phyloP scores from a whole-genome alignment of 1,284 basidiomycete species.

The Kwoniella shivajii region DNA sequence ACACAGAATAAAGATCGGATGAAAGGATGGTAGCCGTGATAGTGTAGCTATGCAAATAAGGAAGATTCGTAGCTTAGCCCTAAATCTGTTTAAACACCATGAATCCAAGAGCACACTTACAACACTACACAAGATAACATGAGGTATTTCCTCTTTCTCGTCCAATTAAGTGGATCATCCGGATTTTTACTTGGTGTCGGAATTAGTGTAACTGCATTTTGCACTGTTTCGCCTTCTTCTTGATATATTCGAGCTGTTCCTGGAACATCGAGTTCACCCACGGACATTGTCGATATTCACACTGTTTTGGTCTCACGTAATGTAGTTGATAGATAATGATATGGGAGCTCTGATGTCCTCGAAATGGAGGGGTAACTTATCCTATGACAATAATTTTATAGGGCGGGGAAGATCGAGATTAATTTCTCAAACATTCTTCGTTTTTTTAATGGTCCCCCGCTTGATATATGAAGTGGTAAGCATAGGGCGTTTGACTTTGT shows the following conservation, averaged over 20 bases:
- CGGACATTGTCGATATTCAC: neutral
- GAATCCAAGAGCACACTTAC: too few relatives aligned
- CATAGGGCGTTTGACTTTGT: too few relatives aligned
- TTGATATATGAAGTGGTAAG: too few relatives aligned
- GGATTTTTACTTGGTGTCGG: constrained; percentile 25
- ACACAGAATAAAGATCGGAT: constrained; percentile 30
- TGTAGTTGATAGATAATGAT: neutral
- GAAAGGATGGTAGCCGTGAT: constrained; percentile 17
- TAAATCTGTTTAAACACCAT: too few relatives aligned
- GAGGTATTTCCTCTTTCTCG: constrained; percentile 22
- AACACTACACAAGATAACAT: constrained; percentile 24
- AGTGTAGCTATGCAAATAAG: constrained; percentile 19
- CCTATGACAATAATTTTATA: too few relatives aligned
- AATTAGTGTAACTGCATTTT: constrained; percentile 23
- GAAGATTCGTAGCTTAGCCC: too few relatives aligned
- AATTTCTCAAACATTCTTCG: too few relatives aligned
- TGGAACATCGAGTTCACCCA: constrained; percentile 12
- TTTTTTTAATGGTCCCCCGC: too few relatives aligned
- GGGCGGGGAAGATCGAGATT: too few relatives aligned
- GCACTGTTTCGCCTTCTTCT: constrained; percentile 19
- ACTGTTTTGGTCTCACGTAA: neutral
- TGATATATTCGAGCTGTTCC: constrained; percentile 27
- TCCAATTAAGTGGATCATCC: constrained; percentile 35
- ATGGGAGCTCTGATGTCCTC: too few relatives aligned
- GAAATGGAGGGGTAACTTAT: too few relatives aligned